Base-by-base conservation (phyloP, 257 asterid species). In the Nicotiana undulata region DNA sequence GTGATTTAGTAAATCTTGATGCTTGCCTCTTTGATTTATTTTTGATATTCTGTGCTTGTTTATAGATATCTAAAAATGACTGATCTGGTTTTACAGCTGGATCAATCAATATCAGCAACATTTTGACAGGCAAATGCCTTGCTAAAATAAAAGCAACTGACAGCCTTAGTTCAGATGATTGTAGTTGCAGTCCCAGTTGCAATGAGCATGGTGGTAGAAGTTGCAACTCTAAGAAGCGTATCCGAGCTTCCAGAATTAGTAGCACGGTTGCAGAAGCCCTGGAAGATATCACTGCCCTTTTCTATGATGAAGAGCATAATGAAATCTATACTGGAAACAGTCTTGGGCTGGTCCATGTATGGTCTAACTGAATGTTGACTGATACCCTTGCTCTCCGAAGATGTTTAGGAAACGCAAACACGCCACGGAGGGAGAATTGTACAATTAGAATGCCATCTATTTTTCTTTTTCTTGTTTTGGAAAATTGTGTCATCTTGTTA, bases 51-150 rank as follows among this genome's bases (percentile, higher is more conserved):
- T 61, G 17, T 20, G 2, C 60, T 37, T 18, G 20, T 65, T 32
- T 16, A 55, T 34, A 63, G 5, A 51, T 76, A 2, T 74, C 55
- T 78, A 15, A 59, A 84, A 5, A 44, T 80, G 46, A 58, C 61
- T 28, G n/a, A 72, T 10, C n/a, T 79, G 64, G 77, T 81, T 74
- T 32, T 82, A 87, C 94, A 93, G 99, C 98, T 1, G 98, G 98
- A 10, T 94, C 99, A 0, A 96, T 96, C 85, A 94, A 92, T 70
- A 93, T 96, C 85, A 96, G 99, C 92, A 94, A 94, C 60, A 96
- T 94, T 84, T 87, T 94, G 85, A 96, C 99, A 0, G 99, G 98
- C 61, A 96, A 94, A 90, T 94, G 99, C 88, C 92, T 96, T 63
- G 94, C 98, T 24, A 94, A 96, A 89, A 93, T 96, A 78, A 96